Conservation (phyloP, 2,329 filamentous ascomycete species). For the Byssothecium circinans region DNA sequence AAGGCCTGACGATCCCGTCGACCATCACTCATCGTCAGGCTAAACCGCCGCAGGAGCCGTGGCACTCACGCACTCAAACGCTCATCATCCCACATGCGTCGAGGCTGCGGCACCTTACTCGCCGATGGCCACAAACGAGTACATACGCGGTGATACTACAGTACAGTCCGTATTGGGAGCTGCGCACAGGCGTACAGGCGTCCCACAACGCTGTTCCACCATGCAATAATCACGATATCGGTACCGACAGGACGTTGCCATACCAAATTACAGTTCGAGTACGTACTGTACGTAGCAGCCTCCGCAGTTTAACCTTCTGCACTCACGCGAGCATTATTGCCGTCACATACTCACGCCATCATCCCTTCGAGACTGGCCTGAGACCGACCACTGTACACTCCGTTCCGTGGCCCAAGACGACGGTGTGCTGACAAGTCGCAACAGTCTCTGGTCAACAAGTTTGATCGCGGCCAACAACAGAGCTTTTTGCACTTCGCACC, state of each 20-base stretch:
- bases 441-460: too few relatives aligned
- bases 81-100: conserved; percentile 3
- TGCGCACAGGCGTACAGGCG: not conserved
- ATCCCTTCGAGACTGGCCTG: too few relatives aligned
- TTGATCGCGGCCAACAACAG: too few relatives aligned
- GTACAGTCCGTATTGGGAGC: not conserved
- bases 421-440: too few relatives aligned
- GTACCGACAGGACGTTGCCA: not conserved
- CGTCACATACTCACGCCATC: too few relatives aligned
- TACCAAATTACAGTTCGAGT: not conserved
- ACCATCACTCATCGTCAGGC: conserved; percentile 20
- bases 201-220: not conserved
- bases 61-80: conserved; percentile 17
- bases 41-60: conserved; percentile 36
- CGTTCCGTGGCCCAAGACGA: too few relatives aligned
- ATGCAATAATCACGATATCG: not conserved
- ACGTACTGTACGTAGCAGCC: conserved; percentile 21
- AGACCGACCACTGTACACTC: too few relatives aligned
- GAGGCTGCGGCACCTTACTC: conserved; percentile 8
- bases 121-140: not conserved
- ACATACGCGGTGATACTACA: not conserved
- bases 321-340: not conserved
- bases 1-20: not conserved
- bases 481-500: too few relatives aligned
- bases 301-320: conserved; percentile 36